Percentiles rank a stretch among this genome's conserved stretches.
Conservation (phyloP, 257 asterid species). For the Lycium barbarum region DNA sequence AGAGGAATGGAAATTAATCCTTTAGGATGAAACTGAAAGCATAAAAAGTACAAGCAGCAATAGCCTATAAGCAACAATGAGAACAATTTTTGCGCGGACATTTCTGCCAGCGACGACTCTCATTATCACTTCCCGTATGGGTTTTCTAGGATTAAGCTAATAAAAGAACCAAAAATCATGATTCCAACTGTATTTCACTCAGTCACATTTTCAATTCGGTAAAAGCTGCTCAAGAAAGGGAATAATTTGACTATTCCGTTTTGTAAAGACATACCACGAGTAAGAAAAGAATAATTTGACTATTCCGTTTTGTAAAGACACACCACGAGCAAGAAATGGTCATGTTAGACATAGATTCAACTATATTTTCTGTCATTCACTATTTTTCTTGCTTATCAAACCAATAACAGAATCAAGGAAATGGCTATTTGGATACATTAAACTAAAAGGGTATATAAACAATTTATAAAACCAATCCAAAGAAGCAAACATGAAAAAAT, state of each 20-base stretch:
- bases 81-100: not conserved
- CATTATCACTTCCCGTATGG: not conserved
- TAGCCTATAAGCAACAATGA: not conserved
- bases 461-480: not conserved
- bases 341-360: not conserved
- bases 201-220: not conserved
- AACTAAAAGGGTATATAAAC: not conserved
- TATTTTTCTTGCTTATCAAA: not conserved
- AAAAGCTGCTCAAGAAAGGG: not conserved
- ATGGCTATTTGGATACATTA: not conserved
- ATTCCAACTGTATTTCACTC: not conserved
- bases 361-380: too few species aligned
- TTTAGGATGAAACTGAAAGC: not conserved
- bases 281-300: not conserved
- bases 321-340: not conserved
- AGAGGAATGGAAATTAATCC: not conserved
- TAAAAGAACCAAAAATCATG: not conserved
- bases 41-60: not conserved
- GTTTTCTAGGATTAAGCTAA: not conserved
- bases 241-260: not conserved
- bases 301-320: not conserved
- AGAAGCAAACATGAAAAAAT: not conserved
- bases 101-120: not conserved
- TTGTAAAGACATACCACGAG: not conserved
- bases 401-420: not conserved